A percentile compares a stretch with the other conserved stretches of the same genome.
Conservation (phyloP, 345 rosid genomes). For the Chamaenerion angustifolium region DNA sequence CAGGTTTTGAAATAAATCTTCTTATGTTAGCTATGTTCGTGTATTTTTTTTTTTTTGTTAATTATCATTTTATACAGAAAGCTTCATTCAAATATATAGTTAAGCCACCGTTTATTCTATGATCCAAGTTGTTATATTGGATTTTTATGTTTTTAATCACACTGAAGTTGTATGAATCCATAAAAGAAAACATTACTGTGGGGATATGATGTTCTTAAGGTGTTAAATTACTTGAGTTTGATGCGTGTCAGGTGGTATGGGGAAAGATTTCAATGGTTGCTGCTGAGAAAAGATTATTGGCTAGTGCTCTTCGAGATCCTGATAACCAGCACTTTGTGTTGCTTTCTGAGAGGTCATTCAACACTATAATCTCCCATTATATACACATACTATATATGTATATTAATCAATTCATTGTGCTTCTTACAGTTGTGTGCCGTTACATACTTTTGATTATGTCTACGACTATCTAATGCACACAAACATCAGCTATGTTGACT, state of each 20-base stretch:
- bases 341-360: slow-evolving; percentile 76
- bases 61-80: not conserved
- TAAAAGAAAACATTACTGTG: too few species aligned
- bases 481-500: slow-evolving; percentile 79
- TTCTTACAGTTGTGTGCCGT: slow-evolving; percentile 71
- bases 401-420: slow-evolving; percentile 1
- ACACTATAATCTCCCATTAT: not conserved
- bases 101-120: too few species aligned
- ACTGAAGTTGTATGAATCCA: too few species aligned
- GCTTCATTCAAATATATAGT: too few species aligned
- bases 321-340: slow-evolving; percentile 86
- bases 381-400: not conserved
- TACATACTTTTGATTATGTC: slow-evolving; percentile 69
- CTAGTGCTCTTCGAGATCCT: slow-evolving; percentile 68
- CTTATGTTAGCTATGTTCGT: not conserved
- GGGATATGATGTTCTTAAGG: too few species aligned
- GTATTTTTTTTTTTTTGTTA: not conserved
- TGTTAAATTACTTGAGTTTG: too few species aligned
- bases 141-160: not conserved
- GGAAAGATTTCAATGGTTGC: slow-evolving; percentile 90
- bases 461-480: slow-evolving; percentile 67
- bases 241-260: slow-evolving; percentile 53
- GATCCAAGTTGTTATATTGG: not conserved
- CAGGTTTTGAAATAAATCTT: slow-evolving; percentile 8
- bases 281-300: slow-evolving; percentile 81